Conservation (phyloP, 2,329 filamentous ascomycete species). For the Aureobasidium sp. region DNA sequence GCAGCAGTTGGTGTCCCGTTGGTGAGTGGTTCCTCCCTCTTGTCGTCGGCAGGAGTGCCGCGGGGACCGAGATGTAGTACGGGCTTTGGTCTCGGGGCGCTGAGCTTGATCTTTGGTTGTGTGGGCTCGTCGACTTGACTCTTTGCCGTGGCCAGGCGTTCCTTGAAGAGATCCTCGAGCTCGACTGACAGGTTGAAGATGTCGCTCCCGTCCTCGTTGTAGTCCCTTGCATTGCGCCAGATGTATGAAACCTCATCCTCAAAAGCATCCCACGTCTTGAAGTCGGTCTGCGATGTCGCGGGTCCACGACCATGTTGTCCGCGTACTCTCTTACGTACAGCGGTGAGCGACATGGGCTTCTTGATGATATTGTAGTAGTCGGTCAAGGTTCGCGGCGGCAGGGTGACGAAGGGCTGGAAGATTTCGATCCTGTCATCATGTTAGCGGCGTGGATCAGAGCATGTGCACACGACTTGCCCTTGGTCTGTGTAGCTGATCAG, state of each 20-base stretch:
- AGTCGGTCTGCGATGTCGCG: slow-evolving; percentile 55
- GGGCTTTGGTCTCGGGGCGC: slow-evolving; percentile 48
- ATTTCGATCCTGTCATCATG: slow-evolving; percentile 55
- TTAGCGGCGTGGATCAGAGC: slow-evolving; percentile 13
- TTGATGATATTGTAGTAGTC: slow-evolving; percentile 84
- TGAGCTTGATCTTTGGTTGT: slow-evolving; percentile 74
- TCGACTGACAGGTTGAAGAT: slow-evolving; percentile 71
- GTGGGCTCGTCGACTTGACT: slow-evolving; percentile 63
- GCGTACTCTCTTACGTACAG: slow-evolving; percentile 68
- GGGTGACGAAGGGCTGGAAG: slow-evolving; percentile 66
- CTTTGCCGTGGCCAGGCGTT: slow-evolving; percentile 64
- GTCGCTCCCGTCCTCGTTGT: slow-evolving; percentile 87
- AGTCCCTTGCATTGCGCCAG: slow-evolving; percentile 82
- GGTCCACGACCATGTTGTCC: slow-evolving; percentile 64
- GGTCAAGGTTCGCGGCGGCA: slow-evolving; percentile 67
- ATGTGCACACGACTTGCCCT: slow-evolving; percentile 42
- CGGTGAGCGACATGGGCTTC: slow-evolving; percentile 71
- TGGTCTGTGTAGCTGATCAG: slow-evolving; percentile 61
- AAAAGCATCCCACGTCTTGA: slow-evolving; percentile 76
- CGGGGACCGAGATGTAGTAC: slow-evolving; percentile 31
- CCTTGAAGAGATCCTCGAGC: slow-evolving; percentile 67
- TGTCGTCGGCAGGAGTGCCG: slow-evolving; percentile 48
- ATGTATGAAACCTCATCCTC: slow-evolving; percentile 73
- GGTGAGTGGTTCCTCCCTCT: slow-evolving; percentile 46
- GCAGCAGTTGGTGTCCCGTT: slow-evolving; percentile 28